phyloP scores from a whole-genome alignment of 2,329 filamentous ascomycete species.

The Cladophialophora psammophila region DNA sequence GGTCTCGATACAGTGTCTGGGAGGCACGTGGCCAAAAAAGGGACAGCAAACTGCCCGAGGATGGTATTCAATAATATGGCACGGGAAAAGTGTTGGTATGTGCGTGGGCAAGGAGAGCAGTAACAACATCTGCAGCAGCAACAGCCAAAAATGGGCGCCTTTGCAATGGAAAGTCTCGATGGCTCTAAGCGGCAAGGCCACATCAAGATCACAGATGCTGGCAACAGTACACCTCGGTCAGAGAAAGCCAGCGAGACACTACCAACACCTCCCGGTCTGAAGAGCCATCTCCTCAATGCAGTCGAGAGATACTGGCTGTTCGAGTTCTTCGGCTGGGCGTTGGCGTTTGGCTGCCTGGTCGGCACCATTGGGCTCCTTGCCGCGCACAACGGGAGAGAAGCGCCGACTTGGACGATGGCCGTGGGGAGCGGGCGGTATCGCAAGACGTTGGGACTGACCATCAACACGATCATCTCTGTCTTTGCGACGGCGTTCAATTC shows the following conservation, averaged over 20 bases:
- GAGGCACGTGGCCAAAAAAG: neutral
- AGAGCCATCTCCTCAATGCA: neutral
- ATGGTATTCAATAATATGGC: neutral
- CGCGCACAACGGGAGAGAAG: neutral
- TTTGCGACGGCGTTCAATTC: slow-evolving; percentile 22
- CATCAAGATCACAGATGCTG: neutral
- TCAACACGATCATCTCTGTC: slow-evolving; percentile 23
- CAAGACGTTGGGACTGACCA: slow-evolving; percentile 16
- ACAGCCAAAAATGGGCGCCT: neutral
- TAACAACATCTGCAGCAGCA: neutral
- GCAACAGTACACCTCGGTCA: neutral
- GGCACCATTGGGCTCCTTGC: slow-evolving; percentile 12
- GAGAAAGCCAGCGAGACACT: neutral
- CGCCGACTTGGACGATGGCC: slow-evolving; percentile 11
- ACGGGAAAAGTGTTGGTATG: neutral
- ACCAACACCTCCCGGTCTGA: neutral
- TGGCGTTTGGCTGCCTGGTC: slow-evolving; percentile 12
- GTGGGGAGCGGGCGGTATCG: neutral
- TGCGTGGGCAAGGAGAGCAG: neutral
- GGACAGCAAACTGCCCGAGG: neutral
- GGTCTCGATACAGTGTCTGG: neutral
- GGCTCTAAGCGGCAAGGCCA: slow-evolving; percentile 2
- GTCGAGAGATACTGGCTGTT: slow-evolving; percentile 26
- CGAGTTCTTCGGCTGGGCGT: slow-evolving; percentile 20
- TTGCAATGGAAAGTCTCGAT: neutral